Conservation (phyloP, 1,139 yeast species). For the Protomyces pachydermus region DNA sequence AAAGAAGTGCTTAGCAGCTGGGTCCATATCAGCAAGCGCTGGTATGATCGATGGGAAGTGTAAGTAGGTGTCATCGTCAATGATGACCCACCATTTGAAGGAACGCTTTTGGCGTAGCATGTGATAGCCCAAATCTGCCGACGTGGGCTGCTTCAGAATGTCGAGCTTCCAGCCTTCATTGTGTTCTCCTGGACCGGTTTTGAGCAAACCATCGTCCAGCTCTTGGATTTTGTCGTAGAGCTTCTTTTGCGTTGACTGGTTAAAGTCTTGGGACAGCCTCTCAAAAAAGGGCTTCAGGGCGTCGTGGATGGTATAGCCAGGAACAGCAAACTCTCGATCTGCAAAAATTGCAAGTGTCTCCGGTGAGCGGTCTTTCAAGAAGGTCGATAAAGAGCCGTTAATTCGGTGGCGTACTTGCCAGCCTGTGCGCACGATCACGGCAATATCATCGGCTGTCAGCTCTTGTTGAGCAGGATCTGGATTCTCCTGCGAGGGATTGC, state of each 20-base stretch:
- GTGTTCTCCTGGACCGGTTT: background rate
- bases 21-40: conserved; percentile 35
- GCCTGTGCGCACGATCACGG: conserved; percentile 14
- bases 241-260: background rate
- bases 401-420: conserved; percentile 1
- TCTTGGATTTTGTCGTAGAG: background rate
- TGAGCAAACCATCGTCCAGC: background rate
- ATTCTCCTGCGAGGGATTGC: too few relatives aligned
- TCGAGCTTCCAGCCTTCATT: conserved; percentile 16
- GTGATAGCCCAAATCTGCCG: conserved; percentile 9
- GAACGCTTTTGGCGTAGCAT: background rate
- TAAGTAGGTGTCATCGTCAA: conserved; percentile 42
- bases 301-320: background rate
- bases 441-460: background rate
- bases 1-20: conserved; percentile 33
- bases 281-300: conserved; percentile 4
- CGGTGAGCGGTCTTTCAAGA: background rate
- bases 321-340: background rate
- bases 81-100: conserved; percentile 40
- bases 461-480: too few relatives aligned
- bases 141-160: conserved; percentile 3
- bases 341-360: background rate
- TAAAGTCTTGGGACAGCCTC: background rate
- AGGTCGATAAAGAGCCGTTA: conserved; percentile 2
- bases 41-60: conserved; percentile 36